A percentile compares a stretch with the other conserved stretches of the same genome.
Conservation (phyloP, 371 early-diverging fungal genomes). For the Cokeromyces recurvatus region DNA sequence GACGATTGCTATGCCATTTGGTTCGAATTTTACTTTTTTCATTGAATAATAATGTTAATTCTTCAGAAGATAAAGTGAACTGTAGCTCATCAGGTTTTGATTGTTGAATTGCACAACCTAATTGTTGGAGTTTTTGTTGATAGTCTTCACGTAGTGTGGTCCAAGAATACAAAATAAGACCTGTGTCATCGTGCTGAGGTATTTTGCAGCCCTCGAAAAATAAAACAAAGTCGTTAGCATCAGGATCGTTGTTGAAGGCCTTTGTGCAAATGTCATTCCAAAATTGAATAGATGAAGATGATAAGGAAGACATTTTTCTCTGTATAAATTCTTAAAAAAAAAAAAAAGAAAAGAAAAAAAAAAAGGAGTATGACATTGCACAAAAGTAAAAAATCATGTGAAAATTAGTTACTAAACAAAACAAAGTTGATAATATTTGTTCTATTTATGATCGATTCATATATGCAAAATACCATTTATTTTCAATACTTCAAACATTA, state of each 20-base stretch:
- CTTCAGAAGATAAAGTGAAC: conserved; percentile 3
- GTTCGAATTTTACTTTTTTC: conserved; percentile 15
- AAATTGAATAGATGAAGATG: neutral
- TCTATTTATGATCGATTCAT: no score
- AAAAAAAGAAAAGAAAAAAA: no score
- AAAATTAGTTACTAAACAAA: no score
- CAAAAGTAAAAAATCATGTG: no score
- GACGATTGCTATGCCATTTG: conserved; percentile 23
- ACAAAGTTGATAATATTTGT: no score
- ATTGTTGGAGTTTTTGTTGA: neutral
- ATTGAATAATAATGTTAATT: conserved; percentile 1
- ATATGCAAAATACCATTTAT: no score
- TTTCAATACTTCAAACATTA: no score
- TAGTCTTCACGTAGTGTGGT: neutral
- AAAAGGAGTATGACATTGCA: no score
- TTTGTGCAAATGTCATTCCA: conserved; percentile 18
- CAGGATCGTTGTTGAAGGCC: conserved; percentile 20
- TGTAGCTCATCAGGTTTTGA: neutral
- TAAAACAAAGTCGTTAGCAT: conserved; percentile 20
- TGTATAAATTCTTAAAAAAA: no score
- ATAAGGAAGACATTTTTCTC: no score
- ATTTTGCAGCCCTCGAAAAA: conserved; percentile 18
- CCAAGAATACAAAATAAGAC: neutral
- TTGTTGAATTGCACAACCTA: neutral
- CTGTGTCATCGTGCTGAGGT: neutral